A percentile compares a stretch with the other conserved stretches of the same genome.
Evolutionary conservation across 2,329 filamentous ascomycete genomes (phyloP).

Genomic region (Dactylellina parvicollis): DNA sequence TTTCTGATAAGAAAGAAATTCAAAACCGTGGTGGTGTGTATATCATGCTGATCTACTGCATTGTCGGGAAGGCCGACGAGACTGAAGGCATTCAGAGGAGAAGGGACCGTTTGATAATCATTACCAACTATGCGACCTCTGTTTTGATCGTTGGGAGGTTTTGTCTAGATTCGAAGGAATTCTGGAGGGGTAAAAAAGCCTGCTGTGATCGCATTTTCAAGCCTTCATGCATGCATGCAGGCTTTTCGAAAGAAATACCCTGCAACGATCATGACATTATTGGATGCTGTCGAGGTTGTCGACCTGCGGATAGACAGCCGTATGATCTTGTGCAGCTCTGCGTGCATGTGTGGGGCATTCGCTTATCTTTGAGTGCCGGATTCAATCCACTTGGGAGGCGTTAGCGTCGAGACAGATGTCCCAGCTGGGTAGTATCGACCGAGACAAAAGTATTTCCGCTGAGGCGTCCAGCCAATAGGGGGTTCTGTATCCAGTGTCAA

Average conservation of each 20-base stretch:
- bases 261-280: conserved; percentile 32
- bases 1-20: conserved; percentile 13
- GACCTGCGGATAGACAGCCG: conserved; percentile 23
- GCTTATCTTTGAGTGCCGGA: conserved; percentile 50
- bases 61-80: conserved; percentile 32
- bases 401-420: conserved; percentile 12
- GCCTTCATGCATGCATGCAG: conserved; percentile 8
- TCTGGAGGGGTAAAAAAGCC: conserved; percentile 25
- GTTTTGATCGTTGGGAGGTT: conserved; percentile 16
- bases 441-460: conserved; percentile 20
- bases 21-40: conserved; percentile 27
- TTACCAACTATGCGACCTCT: conserved; percentile 1
- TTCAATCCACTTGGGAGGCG: neutral
- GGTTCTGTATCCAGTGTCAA: conserved; percentile 1
- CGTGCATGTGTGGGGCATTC: conserved; percentile 48
- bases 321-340: conserved; percentile 51
- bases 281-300: conserved; percentile 21
- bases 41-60: conserved; percentile 19
- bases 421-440: conserved; percentile 43
- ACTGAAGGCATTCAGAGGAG: neutral
- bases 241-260: neutral
- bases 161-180: conserved; percentile 3
- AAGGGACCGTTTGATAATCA: conserved; percentile 14
- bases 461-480: conserved; percentile 27
- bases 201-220: conserved; percentile 16